These are phyloP conservation scores for Truncatella angustata DNA, from an alignment of 2,329 filamentous ascomycete species.

Conservation along the genomic window DNA sequence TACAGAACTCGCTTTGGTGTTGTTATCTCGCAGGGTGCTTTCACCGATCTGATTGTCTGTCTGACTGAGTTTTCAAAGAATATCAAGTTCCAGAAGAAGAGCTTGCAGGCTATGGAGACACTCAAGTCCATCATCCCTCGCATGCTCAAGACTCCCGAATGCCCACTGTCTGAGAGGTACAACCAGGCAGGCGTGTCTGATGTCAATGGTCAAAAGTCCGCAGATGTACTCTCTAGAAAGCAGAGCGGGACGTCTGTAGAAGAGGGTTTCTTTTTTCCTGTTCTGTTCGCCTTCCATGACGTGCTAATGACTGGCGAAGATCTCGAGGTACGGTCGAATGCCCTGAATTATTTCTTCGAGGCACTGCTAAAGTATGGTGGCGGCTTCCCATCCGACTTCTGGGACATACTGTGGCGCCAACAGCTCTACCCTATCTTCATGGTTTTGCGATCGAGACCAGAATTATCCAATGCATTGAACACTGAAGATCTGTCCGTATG, in stretches of 20 bases:
- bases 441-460: constrained; percentile 91
- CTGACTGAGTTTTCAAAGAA: constrained; percentile 99
- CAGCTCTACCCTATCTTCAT: constrained; percentile 98
- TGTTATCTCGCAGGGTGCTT: constrained; percentile 93
- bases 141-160: constrained; percentile 95
- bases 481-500: constrained; percentile 97
- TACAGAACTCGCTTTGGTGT: constrained; percentile 95
- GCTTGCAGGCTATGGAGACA: constrained; percentile 89
- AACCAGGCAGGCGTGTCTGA: constrained; percentile 33
- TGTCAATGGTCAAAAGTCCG: constrained; percentile 35
- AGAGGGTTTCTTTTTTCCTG: constrained; percentile 98
- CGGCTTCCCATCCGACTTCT: constrained; percentile 90
- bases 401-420: constrained; percentile 97
- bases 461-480: constrained; percentile 92
- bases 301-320: constrained; percentile 99
- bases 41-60: constrained; percentile 94
- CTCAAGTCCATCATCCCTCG: constrained; percentile 90
- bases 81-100: constrained; percentile 97
- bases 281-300: constrained; percentile 97
- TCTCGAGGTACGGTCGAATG: constrained; percentile 86
- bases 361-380: constrained; percentile 86
- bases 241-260: constrained; percentile 83
- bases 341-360: constrained; percentile 95
- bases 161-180: constrained; percentile 73
- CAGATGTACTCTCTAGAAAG: constrained; percentile 48